Base-by-base conservation (phyloP, 176 grass and related monocot species). In the Triticum dicoccoides region DNA sequence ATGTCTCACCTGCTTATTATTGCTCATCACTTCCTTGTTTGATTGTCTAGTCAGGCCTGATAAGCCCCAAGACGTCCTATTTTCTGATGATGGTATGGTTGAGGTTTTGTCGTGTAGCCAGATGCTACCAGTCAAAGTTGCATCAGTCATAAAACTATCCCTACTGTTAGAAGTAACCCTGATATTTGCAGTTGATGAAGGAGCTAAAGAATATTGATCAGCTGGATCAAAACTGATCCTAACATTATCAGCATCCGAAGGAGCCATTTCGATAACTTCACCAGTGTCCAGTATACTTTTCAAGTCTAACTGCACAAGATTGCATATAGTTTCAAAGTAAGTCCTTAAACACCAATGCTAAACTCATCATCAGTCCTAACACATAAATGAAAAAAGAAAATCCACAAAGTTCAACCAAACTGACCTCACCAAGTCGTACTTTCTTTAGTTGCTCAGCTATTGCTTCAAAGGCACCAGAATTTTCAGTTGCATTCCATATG, bases 361-460 rank as follows among this genome's bases (percentile, higher is more conserved):
- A 67, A 83, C 79, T 72, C 37, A 69, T 25, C 39, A 75, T 41
- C 62, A 72, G 23, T 80, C 70, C 84, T 37, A 2, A 62, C 41
- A 86, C 23, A 45, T 20, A 54, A 59, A 27, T 37, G 64, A 71
- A n/a, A 15, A 75, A 86, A 61, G 15, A 61, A 62, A 84, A 70
- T 58, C 18, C 18, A 77, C 23, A 86, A 73, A 65, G 34, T 64
- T 73, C 30, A 80, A 61, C 69, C 45, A 51, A 68, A 82, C 47
- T 80, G 3, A 87, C 84, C 81, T 89, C 74, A 61, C 83, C 87
- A 71, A 85, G 49, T 17, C 79, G 76, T 59, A 76, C 80, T 85
- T 91, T 89, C 88, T 96, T 99, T 38, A 94, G 87, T 90, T 94
- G 90, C 61, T 86, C 81, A 82, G 89, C 87, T 83, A 91, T 89